Evolutionary conservation across 1,284 basidiomycete genomes (phyloP), one percentile per base, ranked within the genome.

Genomic region (Neolentinus lepideus): DNA sequence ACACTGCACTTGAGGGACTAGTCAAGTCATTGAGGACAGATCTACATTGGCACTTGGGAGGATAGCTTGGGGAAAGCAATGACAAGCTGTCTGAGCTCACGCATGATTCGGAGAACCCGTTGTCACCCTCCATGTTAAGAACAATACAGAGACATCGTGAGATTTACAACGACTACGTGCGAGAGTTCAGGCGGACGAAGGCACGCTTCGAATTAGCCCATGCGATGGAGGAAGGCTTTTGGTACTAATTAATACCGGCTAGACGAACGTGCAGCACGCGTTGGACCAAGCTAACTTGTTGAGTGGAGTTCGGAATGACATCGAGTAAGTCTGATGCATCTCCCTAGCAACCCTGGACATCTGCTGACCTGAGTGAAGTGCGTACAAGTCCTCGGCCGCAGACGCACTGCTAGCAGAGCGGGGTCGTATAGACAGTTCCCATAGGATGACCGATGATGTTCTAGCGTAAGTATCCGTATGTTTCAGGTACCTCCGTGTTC

Each of bases 371-470:
- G 31, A 16, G 29, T 33, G 31, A 61, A 91, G 89, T 62, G 83
- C 88, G 54, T 97, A 96, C 74, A 97, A 96, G 63, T 89, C 91
- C 2, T 87, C 88, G 2, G 85, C 92, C 52, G 86, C 91, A 2
- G 95, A 98, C 64, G 83, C 91, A 1, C 73, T 98, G 36, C 77
- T 99, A 16, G 85, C 87, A 21, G 96, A 99, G 71, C 81, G 97
- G 33, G 83, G 86, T 3, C 80, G 84, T 56, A 94, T 99, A 62
- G 96, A 98, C 70, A 91, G 85, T 61, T 93, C 90, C 24, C 94
- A 98, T 72, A 77, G 83, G 60, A 98, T 98, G 94, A 90, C 94
- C 31, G 96, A 99, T 67, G 90, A 92, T 50, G 83, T 95, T 33
- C 76, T 98, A 19, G 83, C 90, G 94, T 97, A 26, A 25, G 66